Conservation (phyloP, 2,329 filamentous ascomycete genomes). For the Botryotinia narcissicola region DNA sequence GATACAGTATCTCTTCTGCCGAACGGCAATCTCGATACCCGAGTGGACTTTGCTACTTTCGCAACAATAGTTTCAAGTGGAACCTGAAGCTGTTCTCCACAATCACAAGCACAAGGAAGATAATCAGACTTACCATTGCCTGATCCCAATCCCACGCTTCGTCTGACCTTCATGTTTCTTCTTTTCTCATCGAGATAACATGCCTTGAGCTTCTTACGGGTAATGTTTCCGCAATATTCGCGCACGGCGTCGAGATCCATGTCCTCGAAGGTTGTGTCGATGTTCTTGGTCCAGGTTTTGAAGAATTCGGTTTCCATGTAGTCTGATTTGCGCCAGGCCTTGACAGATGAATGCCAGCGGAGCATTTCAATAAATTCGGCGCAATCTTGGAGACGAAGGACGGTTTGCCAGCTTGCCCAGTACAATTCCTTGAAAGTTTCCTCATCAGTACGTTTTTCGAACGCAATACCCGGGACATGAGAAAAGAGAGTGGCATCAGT, state of each 20-base stretch:
- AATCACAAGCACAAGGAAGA: slow-evolving; percentile 15
- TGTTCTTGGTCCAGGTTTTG: slow-evolving; percentile 18
- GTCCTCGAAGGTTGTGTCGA: slow-evolving; percentile 19
- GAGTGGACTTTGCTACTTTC: background rate
- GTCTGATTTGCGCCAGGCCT: slow-evolving; percentile 15
- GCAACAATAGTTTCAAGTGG: slow-evolving; percentile 6
- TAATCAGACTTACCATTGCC: slow-evolving; percentile 18
- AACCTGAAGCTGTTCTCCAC: slow-evolving; percentile 13
- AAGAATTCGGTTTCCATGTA: slow-evolving; percentile 19
- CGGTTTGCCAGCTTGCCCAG: slow-evolving; percentile 19
- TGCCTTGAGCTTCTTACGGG: slow-evolving; percentile 19
- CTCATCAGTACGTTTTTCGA: slow-evolving; percentile 18
- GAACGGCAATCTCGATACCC: slow-evolving; percentile 10
- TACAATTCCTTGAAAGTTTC: slow-evolving; percentile 18
- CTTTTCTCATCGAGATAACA: slow-evolving; percentile 19
- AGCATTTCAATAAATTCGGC: slow-evolving; percentile 21
- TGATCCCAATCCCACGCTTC: background rate
- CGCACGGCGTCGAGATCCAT: slow-evolving; percentile 17
- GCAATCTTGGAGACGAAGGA: slow-evolving; percentile 17
- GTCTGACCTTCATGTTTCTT: slow-evolving; percentile 15
- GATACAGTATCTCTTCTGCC: slow-evolving; percentile 17
- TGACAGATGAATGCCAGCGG: slow-evolving; percentile 19
- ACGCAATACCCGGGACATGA: slow-evolving; percentile 15
- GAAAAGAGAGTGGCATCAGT: slow-evolving; percentile 20
- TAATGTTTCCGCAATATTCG: slow-evolving; percentile 16